A percentile compares a stretch with the other conserved stretches of the same genome.
Evolutionary conservation across 176 grass and related monocot genomes (phyloP).

Genomic region (Dactylis glomerata): DNA sequence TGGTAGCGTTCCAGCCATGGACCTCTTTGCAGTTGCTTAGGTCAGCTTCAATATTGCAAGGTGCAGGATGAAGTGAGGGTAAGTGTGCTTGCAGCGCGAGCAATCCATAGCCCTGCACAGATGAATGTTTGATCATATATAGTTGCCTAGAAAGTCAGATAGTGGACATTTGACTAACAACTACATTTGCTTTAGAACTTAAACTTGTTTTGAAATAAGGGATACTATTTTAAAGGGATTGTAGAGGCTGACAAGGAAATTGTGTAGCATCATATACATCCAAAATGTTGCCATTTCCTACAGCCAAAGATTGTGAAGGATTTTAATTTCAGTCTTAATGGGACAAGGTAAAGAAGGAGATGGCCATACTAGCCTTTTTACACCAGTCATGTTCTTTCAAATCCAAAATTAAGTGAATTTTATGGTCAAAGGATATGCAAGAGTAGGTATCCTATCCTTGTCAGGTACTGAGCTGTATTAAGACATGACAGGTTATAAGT

Average conservation of each 20-base stretch:
- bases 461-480: not conserved
- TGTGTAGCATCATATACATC: not conserved
- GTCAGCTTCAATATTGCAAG: slow-evolving; percentile 31
- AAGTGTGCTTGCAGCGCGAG: slow-evolving; percentile 53
- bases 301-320: not conserved
- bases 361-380: not conserved
- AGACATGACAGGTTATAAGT: not conserved
- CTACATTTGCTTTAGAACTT: not conserved
- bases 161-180: not conserved
- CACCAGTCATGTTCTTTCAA: not conserved
- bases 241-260: not conserved
- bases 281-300: not conserved
- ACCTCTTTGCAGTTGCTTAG: slow-evolving; percentile 28
- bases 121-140: slow-evolving; percentile 11
- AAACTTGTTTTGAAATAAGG: not conserved
- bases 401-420: not conserved
- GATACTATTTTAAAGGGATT: not conserved
- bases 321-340: not conserved
- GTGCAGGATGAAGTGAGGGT: slow-evolving; percentile 45
- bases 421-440: not conserved
- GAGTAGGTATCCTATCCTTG: not conserved
- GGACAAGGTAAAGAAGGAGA: not conserved
- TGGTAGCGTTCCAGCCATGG: slow-evolving; percentile 38
- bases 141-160: not conserved
- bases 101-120: slow-evolving; percentile 49